These are phyloP conservation scores for Alternaria sp. DNA, from an alignment of 2,329 filamentous ascomycete genomes.

Conservation along the genomic window DNA sequence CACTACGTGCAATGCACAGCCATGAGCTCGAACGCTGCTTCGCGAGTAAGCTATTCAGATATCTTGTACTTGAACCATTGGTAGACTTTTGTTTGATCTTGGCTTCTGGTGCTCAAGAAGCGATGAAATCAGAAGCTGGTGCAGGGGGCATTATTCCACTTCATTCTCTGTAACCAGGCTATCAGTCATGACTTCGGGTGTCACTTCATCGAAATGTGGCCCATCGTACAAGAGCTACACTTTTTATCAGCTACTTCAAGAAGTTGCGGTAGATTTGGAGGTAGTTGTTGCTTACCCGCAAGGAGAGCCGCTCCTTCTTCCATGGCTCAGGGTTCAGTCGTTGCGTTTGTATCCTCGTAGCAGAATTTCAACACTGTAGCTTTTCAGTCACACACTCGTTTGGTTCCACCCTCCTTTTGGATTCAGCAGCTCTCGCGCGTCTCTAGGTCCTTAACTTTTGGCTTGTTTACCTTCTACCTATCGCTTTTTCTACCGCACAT, in stretches of 20 bases:
- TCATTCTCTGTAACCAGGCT: background rate
- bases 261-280: background rate
- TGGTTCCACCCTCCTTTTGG: background rate
- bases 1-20: background rate
- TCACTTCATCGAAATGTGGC: background rate
- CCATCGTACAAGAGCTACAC: background rate
- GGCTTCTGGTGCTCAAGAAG: background rate
- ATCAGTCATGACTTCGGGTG: background rate
- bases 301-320: conserved; percentile 3
- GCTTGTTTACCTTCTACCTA: background rate
- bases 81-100: too few relatives aligned
- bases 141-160: background rate
- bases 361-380: conserved; percentile 4
- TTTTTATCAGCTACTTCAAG: background rate
- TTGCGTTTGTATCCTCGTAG: conserved; percentile 4
- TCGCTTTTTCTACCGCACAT: background rate
- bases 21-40: background rate
- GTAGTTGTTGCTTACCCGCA: background rate
- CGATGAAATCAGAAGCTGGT: background rate
- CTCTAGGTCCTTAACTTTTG: background rate
- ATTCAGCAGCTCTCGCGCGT: background rate
- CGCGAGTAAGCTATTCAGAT: background rate
- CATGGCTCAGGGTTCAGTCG: conserved; percentile 6
- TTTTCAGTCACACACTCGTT: background rate
- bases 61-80: background rate